Evolutionary conservation across 192 early-diverging fungal genomes (phyloP), one percentile per base, ranked within the genome.

Genomic region (Backusella luteola): DNA sequence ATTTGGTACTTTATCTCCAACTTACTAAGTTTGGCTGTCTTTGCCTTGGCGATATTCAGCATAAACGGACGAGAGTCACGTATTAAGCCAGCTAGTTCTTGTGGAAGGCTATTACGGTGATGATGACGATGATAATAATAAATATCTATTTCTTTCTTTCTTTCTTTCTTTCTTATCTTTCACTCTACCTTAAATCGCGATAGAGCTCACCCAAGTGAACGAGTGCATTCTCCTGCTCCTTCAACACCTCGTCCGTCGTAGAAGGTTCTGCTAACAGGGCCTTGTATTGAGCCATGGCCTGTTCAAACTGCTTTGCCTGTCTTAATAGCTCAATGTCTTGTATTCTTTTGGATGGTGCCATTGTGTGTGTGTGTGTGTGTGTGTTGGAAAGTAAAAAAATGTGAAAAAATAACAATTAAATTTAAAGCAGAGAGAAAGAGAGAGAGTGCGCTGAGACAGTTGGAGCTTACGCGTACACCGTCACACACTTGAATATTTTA

Each of bases 21-120:
- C 88, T 52, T 85, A 95, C 94, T 88, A 56, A 96, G 91, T 84
- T 96, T 99, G 34, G 98, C 95, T 6, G 96, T 94, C 89, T 99
- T 99, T 66, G 98, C 98, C 81, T 96, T 96, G 26, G 96, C 92
- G 46, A 98, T 93, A 41, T 88, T 87, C 21, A 89, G 84, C 70
- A 99, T 93, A 79, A 94, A 88, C 6, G 85, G 75, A 52, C 91
- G 91, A 9, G 96, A 95, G 34, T 87, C 87, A 71, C 92, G 91
- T 74, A 97, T 93, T 71, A 99, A 89, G 14, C 74, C 83, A 1
- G 94, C 92, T 53, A 99, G 89, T 49, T 94, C 91, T 8, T 90
- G 76, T 9, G 95, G 86, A 52, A 93, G 90, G 74, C 93, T 94
- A 83, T 19, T 34, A 39, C 70, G 19, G n/a, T n/a, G n/a, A n/a